Conservation (phyloP, 129 eudicot genomes). For the Flaveria ramosissima region DNA sequence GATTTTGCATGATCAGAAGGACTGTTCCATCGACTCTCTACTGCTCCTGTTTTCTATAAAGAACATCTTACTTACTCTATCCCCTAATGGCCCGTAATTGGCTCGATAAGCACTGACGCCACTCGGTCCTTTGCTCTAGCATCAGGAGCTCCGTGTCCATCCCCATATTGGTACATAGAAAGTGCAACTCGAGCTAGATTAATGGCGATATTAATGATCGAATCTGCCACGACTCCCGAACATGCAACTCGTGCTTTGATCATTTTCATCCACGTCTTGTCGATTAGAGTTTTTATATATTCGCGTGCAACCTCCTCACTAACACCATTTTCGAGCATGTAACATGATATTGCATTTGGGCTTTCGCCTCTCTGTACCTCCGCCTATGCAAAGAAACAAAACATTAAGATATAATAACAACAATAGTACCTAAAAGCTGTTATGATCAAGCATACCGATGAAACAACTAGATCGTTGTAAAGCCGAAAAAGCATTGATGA, state of each 20-base stretch:
- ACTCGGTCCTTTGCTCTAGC: not conserved
- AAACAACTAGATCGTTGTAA: not conserved
- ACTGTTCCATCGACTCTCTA: too few species aligned
- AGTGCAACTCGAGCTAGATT: not conserved
- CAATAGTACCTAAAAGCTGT: not conserved
- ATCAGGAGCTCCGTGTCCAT: conserved; percentile 5
- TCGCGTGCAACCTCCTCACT: not conserved
- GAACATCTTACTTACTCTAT: too few species aligned
- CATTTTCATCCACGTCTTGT: not conserved
- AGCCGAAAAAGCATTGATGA: not conserved
- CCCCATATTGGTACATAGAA: not conserved
- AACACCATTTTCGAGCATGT: not conserved
- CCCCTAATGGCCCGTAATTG: not conserved
- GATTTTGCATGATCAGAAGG: too few species aligned
- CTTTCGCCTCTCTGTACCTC: not conserved
- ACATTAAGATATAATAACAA: too few species aligned
- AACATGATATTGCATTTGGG: not conserved
- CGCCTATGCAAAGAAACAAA: not conserved
- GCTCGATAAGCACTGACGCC: not conserved
- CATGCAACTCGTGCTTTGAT: not conserved
- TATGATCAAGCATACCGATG: not conserved
- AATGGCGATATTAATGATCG: not conserved
- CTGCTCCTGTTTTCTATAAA: too few species aligned
- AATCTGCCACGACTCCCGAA: not conserved
- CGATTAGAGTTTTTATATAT: not conserved